phyloP scores from a whole-genome alignment of 345 rosid species.

The Raphanus raphanistrum region DNA sequence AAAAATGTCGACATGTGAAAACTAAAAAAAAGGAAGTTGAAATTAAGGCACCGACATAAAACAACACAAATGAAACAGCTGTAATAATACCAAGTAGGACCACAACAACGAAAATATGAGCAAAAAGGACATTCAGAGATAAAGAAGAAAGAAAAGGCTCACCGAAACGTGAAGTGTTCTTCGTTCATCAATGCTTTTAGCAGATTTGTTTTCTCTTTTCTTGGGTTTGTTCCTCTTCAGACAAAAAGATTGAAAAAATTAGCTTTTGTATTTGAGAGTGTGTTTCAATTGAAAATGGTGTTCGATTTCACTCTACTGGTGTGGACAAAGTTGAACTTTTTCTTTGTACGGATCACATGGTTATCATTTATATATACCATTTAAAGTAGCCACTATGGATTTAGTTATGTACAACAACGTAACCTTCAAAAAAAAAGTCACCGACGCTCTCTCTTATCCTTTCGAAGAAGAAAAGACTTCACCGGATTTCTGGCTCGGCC shows the following conservation, averaged over 20 bases:
- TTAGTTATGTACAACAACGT: background rate
- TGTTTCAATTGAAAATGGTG: background rate
- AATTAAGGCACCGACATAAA: constrained; percentile 37
- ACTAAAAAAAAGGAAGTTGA: constrained; percentile 22
- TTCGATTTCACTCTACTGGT: background rate
- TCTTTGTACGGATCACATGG: constrained; percentile 10
- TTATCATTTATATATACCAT: background rate
- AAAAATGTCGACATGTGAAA: constrained; percentile 26
- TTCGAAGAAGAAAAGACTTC: background rate
- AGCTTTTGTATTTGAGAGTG: constrained; percentile 1
- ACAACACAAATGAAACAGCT: constrained; percentile 15
- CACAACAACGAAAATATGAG: constrained; percentile 7
- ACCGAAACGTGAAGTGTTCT: constrained; percentile 13
- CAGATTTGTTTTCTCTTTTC: background rate
- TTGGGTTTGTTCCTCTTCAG: background rate
- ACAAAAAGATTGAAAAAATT: constrained; percentile 10
- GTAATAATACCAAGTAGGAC: constrained; percentile 29
- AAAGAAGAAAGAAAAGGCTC: background rate
- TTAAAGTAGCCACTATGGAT: background rate
- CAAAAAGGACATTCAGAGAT: background rate
- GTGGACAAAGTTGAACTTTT: constrained; percentile 27
- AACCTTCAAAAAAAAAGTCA: too few species aligned
- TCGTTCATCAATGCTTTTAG: constrained; percentile 4
- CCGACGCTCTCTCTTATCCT: background rate
- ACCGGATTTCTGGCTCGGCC: background rate